Evolutionary conservation across 208 protist genomes (phyloP), one percentile per base, ranked within the genome.

Genomic region (Polymyxa betae): DNA sequence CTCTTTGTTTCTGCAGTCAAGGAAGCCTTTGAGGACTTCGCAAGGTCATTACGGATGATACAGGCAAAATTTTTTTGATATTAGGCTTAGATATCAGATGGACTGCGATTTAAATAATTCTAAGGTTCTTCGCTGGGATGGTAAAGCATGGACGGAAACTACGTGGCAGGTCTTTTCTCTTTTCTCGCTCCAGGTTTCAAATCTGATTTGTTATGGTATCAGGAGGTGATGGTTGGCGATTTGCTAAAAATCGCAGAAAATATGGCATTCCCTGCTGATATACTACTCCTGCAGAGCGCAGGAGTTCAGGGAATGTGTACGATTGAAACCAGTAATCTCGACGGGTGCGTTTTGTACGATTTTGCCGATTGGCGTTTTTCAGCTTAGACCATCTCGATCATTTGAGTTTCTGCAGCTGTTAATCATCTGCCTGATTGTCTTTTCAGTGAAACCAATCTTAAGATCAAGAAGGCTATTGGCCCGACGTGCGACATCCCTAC

Each of bases 11-110:
- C 96, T 12, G 91, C 96, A 29, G 94, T 96, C 45, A 98, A 97
- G 87, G 97, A 98, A 87, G 96, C 94, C 0, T 91, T 97, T 16
- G 96, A 98, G 93, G 97, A 98, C 92, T 94, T 94, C 88, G 72
- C 72, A 5, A 82, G 72, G 72, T 82, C 12, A 35, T 43, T 60
- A 60, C 12, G 12, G 12, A 60, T 60, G 49, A 60, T 29, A 5
- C 5, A 29, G 49, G 24, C 49, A 29, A 60, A 5, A 29, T 24
- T 60, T 60, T 24, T 60, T 24, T 29, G 49, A 60, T 60, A 82
- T 82, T 82, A 20, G 16, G 16, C 16, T 43, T 35, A 82, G 72
- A 82, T 82, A 82, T 82, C n/a, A 82, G 72, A 82, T 82, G 72
- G 72, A 82, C 72, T 20, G 35, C 10, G 72, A 35, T 16, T 5